Percentiles rank a stretch among this genome's conserved stretches.
These are phyloP conservation scores for Croton laevigatus DNA, from an alignment of 441 rosid species.

Conservation along the genomic window DNA sequence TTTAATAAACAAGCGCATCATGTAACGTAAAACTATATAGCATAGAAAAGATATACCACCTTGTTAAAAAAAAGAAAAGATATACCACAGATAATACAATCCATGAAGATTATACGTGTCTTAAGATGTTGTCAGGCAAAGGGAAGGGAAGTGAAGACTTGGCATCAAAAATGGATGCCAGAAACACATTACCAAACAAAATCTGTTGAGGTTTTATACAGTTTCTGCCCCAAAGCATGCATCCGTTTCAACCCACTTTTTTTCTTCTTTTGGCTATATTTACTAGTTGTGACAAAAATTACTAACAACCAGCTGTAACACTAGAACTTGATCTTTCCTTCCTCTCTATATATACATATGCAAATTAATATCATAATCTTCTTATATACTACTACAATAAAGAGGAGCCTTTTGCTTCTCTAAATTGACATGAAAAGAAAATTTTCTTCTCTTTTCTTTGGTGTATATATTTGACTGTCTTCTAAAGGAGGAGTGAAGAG, in stretches of 20 bases:
- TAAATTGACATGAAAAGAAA: too few relatives aligned
- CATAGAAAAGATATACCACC: too few relatives aligned
- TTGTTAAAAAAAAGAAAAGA: neutral
- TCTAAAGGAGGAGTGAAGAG: too few relatives aligned
- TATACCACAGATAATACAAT: neutral
- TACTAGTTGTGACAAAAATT: neutral
- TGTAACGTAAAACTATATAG: too few relatives aligned
- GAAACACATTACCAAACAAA: constrained; percentile 26
- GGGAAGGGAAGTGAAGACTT: neutral
- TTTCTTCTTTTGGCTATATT: neutral
- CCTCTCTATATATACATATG: neutral
- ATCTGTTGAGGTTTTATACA: constrained; percentile 10
- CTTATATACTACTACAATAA: too few relatives aligned
- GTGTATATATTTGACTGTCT: too few relatives aligned
- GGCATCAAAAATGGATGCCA: constrained; percentile 24
- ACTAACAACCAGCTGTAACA: too few relatives aligned
- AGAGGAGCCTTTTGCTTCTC: too few relatives aligned
- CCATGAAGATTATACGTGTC: constrained; percentile 17
- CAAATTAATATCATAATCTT: too few relatives aligned
- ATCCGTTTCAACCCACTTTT: constrained; percentile 19
- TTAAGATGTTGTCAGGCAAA: neutral
- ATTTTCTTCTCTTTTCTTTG: too few relatives aligned
- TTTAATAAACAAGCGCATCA: too few relatives aligned
- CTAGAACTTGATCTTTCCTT: neutral
- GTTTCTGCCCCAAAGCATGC: neutral